These are phyloP conservation scores for Simplicillium aogashimaense DNA, from an alignment of 2,329 filamentous ascomycete species.

Conservation along the genomic window DNA sequence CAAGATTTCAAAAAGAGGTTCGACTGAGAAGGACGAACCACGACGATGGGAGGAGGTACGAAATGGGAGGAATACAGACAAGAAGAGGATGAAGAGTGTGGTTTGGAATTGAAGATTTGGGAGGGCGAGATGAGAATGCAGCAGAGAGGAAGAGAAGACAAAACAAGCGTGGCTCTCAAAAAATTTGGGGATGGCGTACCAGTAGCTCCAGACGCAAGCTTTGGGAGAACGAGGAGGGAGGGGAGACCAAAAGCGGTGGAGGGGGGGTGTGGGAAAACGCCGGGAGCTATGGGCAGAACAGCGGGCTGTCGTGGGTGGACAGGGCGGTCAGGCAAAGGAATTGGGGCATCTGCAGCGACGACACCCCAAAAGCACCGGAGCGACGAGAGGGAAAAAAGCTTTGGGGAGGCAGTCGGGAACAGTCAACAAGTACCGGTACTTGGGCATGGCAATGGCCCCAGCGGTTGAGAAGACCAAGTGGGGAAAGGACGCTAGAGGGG, in stretches of 20 bases:
- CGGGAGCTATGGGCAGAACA: constrained; percentile 1
- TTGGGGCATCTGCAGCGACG: background rate
- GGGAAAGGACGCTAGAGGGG: constrained; percentile 3
- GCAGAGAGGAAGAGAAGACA: too few relatives aligned
- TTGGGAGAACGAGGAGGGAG: background rate
- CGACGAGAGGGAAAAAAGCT: constrained; percentile 5
- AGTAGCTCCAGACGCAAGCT: too few relatives aligned
- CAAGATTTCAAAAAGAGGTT: too few relatives aligned
- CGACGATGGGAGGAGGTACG: too few relatives aligned
- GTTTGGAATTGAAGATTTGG: too few relatives aligned
- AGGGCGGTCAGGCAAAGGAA: background rate
- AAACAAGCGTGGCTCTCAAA: too few relatives aligned
- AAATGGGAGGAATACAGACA: too few relatives aligned
- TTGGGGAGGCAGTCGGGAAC: constrained; percentile 2
- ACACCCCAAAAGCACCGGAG: background rate
- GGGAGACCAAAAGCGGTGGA: background rate
- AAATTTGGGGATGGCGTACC: too few relatives aligned
- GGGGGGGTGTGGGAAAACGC: background rate
- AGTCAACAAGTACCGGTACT: constrained; percentile 7
- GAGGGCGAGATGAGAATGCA: too few relatives aligned
- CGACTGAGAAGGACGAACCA: too few relatives aligned
- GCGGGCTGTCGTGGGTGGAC: background rate
- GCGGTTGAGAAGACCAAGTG: constrained; percentile 8
- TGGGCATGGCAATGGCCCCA: constrained; percentile 4
- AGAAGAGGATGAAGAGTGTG: too few relatives aligned